Base-by-base conservation (phyloP, 441 rosid species). In the Jatropha multifida region DNA sequence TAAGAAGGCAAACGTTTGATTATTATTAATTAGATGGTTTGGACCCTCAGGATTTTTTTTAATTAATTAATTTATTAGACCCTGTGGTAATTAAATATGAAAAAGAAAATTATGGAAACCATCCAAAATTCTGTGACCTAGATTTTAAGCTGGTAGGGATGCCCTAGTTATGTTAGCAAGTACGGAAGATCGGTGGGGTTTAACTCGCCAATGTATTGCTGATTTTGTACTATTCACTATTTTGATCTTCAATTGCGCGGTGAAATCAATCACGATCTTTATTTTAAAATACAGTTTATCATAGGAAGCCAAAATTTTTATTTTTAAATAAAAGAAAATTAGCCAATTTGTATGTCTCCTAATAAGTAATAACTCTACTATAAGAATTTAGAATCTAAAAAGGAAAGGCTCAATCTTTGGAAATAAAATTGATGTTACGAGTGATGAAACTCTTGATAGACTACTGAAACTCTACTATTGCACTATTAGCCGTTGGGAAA, bases 131-230 rank as follows among this genome's bases (percentile, higher is more conserved):
- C 23, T 62, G 77, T 26, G 58, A 61, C 40, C 40, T 62, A 46
- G 79, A 75, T 75, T 66, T 77, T 52, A 67, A 56, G 75, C 79
- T 68, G 37, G 74, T 68, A 75, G 81, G 81, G 72, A 76, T 77
- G 44, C 54, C 42, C 51, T 58, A 74, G 10, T 71, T 70, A 48
- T 4, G 78, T 20, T 18, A 76, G 49, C 40, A 48, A 38, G 32
- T 38, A 51, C 61, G 46, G 7, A 37, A 23, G n/a, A 27, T 60
- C 7, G 20, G 44, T 72, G 72, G 80, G 68, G 68, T 48, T 68
- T 48, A 38, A 20, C 0, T n/a, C 11, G 60, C 26, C 26, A 20
- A 1, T 7, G 42, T 6, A 20, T 8, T 3, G 38, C 38, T 23
- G 13, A 7, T 1, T 65, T 44, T n/a, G 9, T n/a, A 37, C 48